phyloP scores from a whole-genome alignment of 1,139 yeast species.

The Magnusiomyces clavatus region DNA sequence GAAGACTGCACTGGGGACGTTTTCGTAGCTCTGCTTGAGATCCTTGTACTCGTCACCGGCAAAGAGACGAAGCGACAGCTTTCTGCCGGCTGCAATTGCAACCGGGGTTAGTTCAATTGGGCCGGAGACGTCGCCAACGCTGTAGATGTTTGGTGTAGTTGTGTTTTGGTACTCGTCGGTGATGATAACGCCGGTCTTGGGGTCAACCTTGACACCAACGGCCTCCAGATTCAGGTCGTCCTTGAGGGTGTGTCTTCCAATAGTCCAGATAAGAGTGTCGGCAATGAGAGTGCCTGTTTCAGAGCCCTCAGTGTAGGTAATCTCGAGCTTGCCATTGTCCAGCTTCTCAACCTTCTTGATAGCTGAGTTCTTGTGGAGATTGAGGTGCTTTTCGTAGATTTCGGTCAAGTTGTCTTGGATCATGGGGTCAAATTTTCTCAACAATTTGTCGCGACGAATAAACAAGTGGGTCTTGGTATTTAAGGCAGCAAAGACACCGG shows the following conservation, averaged over 20 bases:
- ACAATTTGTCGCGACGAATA: constrained; percentile 83
- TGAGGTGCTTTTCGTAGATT: constrained; percentile 70
- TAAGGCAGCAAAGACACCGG: constrained; percentile 86
- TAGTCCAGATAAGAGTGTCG: constrained; percentile 84
- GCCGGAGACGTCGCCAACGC: constrained; percentile 92
- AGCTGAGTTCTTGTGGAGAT: constrained; percentile 61
- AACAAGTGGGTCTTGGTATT: constrained; percentile 84
- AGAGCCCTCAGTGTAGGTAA: background rate
- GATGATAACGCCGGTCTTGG: constrained; percentile 44
- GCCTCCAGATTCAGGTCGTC: constrained; percentile 64
- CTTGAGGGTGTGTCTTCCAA: constrained; percentile 76
- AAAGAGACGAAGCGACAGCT: constrained; percentile 80
- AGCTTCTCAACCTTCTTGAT: constrained; percentile 56
- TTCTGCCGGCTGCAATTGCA: constrained; percentile 97
- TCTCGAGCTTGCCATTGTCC: constrained; percentile 50
- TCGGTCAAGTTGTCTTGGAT: constrained; percentile 76
- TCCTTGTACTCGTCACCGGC: constrained; percentile 64
- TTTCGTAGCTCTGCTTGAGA: constrained; percentile 68
- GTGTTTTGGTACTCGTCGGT: constrained; percentile 89
- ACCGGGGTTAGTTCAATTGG: constrained; percentile 89
- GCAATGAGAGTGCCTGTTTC: background rate
- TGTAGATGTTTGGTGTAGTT: constrained; percentile 58
- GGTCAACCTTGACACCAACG: constrained; percentile 60
- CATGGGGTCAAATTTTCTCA: constrained; percentile 77
- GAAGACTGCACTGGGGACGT: constrained; percentile 87